Evolutionary conservation across 139 green algal genomes (phyloP), one percentile per base, ranked within the genome.

Genomic region (Auxenochlorella pyrenoidosa): DNA sequence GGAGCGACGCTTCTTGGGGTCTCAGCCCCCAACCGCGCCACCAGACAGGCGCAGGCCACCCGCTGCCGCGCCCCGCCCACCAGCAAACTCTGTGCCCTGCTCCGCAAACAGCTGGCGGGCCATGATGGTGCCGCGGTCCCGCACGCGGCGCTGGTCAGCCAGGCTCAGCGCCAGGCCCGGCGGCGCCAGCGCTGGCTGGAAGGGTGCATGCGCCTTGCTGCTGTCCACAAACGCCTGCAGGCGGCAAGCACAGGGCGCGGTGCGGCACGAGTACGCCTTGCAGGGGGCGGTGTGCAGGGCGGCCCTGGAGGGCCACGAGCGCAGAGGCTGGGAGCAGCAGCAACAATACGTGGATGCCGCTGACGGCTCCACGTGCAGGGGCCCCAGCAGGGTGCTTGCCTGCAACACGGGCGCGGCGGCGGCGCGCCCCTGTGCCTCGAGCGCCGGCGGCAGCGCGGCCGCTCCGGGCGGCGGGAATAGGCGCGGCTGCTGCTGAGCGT

Each of bases 41-140:
- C n/a, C n/a, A n/a, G n/a, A n/a, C n/a, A n/a, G n/a, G n/a, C n/a
- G n/a, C n/a, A n/a, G n/a, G n/a, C n/a, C n/a, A n/a, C n/a, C n/a
- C n/a, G n/a, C n/a, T n/a, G n/a, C n/a, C n/a, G 12, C 71, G 19
- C 71, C 30, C 75, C 43, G 1, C 36, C 43, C 84, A 86, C 97
- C 94, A 58, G 95, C 95, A 76, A 93, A 95, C 24, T 59, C 75
- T 16, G 93, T 86, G 26, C 94, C 95, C 28, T 89, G 82, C 38
- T 95, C 92, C 5, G 92, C 93, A 84, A 95, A 97, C 88, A 98
- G 84, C 60, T 98, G 96, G 5, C 96, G 92, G 5, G 96, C 93
- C 83, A 98, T 91, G 89, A 98, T 97, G 79, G 95, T 97, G 80
- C 87, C 86, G 36, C 96, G 88, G 91, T 98, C 94, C 6, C 96